Conservation (phyloP, 2,329 filamentous ascomycete genomes). For the Alternaria panax region DNA sequence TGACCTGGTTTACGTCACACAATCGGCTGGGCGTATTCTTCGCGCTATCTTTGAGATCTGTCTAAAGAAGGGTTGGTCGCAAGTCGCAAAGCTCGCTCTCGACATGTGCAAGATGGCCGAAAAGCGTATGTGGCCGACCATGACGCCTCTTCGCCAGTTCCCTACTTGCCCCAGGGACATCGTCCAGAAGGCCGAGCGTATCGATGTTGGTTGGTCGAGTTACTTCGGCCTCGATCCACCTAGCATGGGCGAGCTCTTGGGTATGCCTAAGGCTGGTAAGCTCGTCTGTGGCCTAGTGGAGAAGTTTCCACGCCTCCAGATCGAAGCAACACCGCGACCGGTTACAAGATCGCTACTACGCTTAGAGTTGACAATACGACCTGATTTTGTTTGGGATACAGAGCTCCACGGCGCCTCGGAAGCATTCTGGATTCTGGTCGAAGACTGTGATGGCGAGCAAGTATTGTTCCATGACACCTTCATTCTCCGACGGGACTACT, state of each 20-base stretch:
- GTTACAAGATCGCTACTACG: conserved; percentile 93
- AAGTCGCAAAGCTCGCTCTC: conserved; percentile 88
- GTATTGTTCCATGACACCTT: conserved; percentile 96
- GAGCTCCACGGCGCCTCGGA: conserved; percentile 85
- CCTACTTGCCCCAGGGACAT: conserved; percentile 79
- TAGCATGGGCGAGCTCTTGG: conserved; percentile 92
- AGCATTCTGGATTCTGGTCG: conserved; percentile 95
- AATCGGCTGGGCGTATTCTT: conserved; percentile 94
- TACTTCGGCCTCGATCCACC: conserved; percentile 98
- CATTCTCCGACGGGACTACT: conserved; percentile 87
- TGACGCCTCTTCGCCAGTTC: conserved; percentile 95
- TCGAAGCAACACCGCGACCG: conserved; percentile 92
- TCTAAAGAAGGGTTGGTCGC: conserved; percentile 95
- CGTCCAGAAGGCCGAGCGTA: conserved; percentile 89
- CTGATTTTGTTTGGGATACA: conserved; percentile 96
- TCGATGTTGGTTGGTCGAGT: conserved; percentile 89
- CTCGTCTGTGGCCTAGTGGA: conserved; percentile 85
- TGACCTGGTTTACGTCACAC: conserved; percentile 97
- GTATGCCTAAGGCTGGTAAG: conserved; percentile 86
- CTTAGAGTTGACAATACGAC: conserved; percentile 87
- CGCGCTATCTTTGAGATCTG: conserved; percentile 96
- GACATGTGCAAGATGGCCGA: conserved; percentile 99
- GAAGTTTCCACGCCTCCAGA: conserved; percentile 91
- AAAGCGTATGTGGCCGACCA: conserved; percentile 99
- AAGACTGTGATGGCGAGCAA: conserved; percentile 96